These are phyloP conservation scores for Sarocladiaceae sp. DNA, from an alignment of 2,329 filamentous ascomycete species.

Conservation along the genomic window DNA sequence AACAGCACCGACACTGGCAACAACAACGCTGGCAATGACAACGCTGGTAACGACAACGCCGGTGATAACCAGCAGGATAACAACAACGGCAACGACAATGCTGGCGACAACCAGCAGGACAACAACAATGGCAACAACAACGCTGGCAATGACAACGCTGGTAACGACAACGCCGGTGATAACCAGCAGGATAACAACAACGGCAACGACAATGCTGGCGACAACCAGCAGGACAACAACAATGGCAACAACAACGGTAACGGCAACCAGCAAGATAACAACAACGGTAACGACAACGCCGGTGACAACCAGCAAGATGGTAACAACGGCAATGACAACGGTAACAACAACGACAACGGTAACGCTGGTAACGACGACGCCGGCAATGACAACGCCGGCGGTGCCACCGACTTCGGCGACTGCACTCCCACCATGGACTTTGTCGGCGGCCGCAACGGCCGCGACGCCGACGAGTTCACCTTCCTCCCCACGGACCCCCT, in stretches of 20 bases:
- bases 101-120: slow-evolving; percentile 16
- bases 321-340: slow-evolving; percentile 11
- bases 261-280: slow-evolving; percentile 13
- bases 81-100: slow-evolving; percentile 13
- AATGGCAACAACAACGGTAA: slow-evolving; percentile 16
- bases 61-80: slow-evolving; percentile 3
- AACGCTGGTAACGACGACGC: slow-evolving; percentile 23
- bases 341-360: slow-evolving; percentile 16
- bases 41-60: slow-evolving; percentile 5
- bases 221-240: slow-evolving; percentile 15
- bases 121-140: slow-evolving; percentile 11
- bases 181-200: slow-evolving; percentile 12
- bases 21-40: background rate
- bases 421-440: slow-evolving; percentile 55
- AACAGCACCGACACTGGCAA: slow-evolving; percentile 11
- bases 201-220: slow-evolving; percentile 13
- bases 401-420: slow-evolving; percentile 34
- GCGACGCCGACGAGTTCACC: slow-evolving; percentile 53
- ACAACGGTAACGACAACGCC: slow-evolving; percentile 15
- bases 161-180: slow-evolving; percentile 10
- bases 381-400: slow-evolving; percentile 20
- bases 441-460: slow-evolving; percentile 50
- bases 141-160: slow-evolving; percentile 10
- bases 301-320: slow-evolving; percentile 11
- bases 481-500: slow-evolving; percentile 61